Base-by-base conservation (phyloP, 2,329 filamentous ascomycete species). In the Annulohypoxylon truncatum region DNA sequence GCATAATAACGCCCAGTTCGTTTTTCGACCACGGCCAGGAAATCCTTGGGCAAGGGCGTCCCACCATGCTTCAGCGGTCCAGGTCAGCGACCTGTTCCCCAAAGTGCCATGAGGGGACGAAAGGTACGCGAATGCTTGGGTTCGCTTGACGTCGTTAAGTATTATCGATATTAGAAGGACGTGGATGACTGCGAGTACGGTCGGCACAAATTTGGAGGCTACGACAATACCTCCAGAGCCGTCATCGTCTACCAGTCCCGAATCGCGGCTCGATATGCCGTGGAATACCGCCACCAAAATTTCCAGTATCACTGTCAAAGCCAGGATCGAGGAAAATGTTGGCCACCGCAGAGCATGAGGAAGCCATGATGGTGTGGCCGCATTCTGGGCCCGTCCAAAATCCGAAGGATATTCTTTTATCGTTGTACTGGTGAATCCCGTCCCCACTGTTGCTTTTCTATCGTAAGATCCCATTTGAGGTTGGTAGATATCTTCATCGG, bases 21-120 rank as follows among this genome's bases (percentile, higher is more conserved):
- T 33, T 35, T 63, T 68, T 10, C 58, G 47, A 15, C 4, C 15
- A 2, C 47, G 64, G 2, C 15, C 54, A 15, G 67, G 67, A 40
- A 69, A 62, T 9, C 40, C 61, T 20, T 53, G 28, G 18, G 51
- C 33, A 13, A 69, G 40, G 3, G 61, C 58, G 42, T 65, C 29
- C 67, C 67, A 70, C 67, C 64, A 70, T 6, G 61, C 61, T 31
- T 64, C 58, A 10, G 58, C 67, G 12, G 64, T 68, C 67, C 64
- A 70, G n/a, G 54, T 56, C 12, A 70, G 38, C 6, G 67, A 67
- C 12, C 26, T 24, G 22, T 64, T 44, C 2, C 57, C 61, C 2
- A 12, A 29, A 5, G 67, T 61, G 9, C 67, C 67, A 15, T 33
- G 22, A n/a, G 67, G 61, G 2, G 57, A 68, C 10, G 64, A 35